Conservation (phyloP, 23 red algal species). For the Gracilaria gracilis region DNA sequence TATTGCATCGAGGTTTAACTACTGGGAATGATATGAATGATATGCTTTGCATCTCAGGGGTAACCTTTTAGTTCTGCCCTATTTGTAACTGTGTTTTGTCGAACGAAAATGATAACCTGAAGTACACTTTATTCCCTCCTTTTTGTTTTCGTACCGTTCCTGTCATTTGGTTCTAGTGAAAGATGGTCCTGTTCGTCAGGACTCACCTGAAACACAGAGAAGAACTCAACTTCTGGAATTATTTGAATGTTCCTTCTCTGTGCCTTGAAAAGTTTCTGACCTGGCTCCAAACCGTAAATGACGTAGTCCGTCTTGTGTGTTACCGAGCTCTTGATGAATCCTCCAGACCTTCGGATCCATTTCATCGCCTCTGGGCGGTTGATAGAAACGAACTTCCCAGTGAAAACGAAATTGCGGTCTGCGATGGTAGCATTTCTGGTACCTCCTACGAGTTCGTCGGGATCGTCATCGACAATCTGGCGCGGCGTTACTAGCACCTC, state of each 20-base stretch:
- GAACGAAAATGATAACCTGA: background rate
- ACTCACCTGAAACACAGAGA: conserved; percentile 40
- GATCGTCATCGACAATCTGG: conserved; percentile 48
- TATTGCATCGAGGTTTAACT: background rate
- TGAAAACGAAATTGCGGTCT: conserved; percentile 75
- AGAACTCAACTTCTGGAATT: conserved; percentile 57
- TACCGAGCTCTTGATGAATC: conserved; percentile 46
- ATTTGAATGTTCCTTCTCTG: conserved; percentile 50
- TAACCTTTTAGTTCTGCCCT: too few relatives aligned
- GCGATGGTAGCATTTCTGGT: background rate
- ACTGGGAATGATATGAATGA: too few relatives aligned
- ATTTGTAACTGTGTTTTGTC: too few relatives aligned
- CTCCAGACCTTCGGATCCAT: conserved; percentile 49
- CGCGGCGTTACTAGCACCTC: background rate
- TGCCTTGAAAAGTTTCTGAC: conserved; percentile 61
- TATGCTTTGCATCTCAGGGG: too few relatives aligned
- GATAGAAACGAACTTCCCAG: conserved; percentile 57
- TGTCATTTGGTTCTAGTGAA: background rate
- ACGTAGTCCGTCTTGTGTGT: conserved; percentile 76
- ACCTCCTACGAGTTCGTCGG: background rate
- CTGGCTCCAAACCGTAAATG: conserved; percentile 63
- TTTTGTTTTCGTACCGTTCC: background rate
- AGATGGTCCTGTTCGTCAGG: background rate
- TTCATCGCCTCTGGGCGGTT: conserved; percentile 48
- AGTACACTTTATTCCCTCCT: background rate